Percentiles rank a stretch among this genome's conserved stretches.
These are phyloP conservation scores for Luzula sylvatica DNA, from an alignment of 176 grass and related monocot species.

Conservation along the genomic window DNA sequence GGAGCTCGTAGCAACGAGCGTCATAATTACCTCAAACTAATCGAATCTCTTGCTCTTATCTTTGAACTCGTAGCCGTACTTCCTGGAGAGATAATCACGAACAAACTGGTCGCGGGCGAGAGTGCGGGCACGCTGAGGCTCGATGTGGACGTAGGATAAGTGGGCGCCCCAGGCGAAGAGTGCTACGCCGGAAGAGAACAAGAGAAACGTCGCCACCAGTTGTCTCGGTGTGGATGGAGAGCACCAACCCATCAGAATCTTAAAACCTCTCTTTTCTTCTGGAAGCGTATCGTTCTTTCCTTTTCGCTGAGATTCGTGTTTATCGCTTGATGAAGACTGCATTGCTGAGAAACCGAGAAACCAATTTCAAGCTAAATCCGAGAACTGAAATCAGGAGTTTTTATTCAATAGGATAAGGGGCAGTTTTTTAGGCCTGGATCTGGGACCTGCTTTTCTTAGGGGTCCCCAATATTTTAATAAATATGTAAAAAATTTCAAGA, in stretches of 20 bases:
- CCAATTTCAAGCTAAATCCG: no score
- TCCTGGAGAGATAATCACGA: constrained; percentile 39
- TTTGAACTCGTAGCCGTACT: constrained; percentile 32
- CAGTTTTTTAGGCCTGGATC: no score
- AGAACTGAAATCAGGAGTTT: no score
- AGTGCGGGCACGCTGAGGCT: constrained; percentile 49
- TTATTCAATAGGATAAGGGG: no score
- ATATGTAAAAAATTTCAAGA: no score
- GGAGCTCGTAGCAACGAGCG: constrained; percentile 32
- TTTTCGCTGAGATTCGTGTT: no score
- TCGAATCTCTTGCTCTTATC: neutral
- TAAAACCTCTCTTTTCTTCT: neutral
- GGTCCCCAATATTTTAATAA: no score
- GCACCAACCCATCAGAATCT: constrained; percentile 56
- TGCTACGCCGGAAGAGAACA: constrained; percentile 45
- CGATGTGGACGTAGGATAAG: constrained; percentile 41
- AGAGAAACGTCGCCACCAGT: constrained; percentile 31
- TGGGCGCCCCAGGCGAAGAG: constrained; percentile 40
- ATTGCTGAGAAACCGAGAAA: no score
- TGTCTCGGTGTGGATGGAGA: constrained; percentile 54
- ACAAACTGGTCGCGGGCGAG: constrained; percentile 64
- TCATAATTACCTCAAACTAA: constrained; percentile 20
- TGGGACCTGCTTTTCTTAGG: no score
- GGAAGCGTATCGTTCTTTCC: neutral
- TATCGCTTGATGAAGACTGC: no score